phyloP scores from a whole-genome alignment of 2,329 filamentous ascomycete species.

The Ascochyta pisi region DNA sequence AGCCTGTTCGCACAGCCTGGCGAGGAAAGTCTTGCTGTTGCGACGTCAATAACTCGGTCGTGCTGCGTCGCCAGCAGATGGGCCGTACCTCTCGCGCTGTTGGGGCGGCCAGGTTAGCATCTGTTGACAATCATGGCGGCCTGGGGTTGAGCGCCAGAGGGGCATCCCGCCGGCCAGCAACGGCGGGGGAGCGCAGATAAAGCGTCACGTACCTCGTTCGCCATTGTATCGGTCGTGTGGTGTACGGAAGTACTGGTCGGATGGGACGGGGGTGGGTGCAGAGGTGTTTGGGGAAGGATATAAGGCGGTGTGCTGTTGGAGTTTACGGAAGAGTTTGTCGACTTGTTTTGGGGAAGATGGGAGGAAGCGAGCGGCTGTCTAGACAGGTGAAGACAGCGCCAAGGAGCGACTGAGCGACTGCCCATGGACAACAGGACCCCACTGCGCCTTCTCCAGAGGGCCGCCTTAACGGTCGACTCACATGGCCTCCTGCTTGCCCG shows the following conservation, averaged over 20 bases:
- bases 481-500: slow-evolving; percentile 14
- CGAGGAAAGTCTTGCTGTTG: slow-evolving; percentile 89
- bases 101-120: slow-evolving; percentile 45
- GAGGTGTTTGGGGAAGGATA: slow-evolving; percentile 34
- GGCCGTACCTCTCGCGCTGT: slow-evolving; percentile 58
- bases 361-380: slow-evolving; percentile 39
- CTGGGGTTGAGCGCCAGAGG: slow-evolving; percentile 49
- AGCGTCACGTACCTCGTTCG: slow-evolving; percentile 65
- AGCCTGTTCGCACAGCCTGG: slow-evolving; percentile 99
- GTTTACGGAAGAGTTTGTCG: slow-evolving; percentile 32
- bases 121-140: slow-evolving; percentile 39
- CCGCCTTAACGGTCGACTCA: slow-evolving; percentile 23
- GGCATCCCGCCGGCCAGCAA: slow-evolving; percentile 46
- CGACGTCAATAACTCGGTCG: slow-evolving; percentile 36
- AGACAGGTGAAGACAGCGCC: slow-evolving; percentile 22
- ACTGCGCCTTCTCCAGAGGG: slow-evolving; percentile 32
- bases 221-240: slow-evolving; percentile 57
- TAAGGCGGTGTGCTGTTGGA: slow-evolving; percentile 28
- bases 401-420: slow-evolving; percentile 15
- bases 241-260: slow-evolving; percentile 24
- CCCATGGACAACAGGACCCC: slow-evolving; percentile 31
- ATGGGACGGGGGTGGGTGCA: slow-evolving; percentile 27
- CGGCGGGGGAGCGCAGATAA: slow-evolving; percentile 48
- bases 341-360: slow-evolving; percentile 35
- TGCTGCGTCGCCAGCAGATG: slow-evolving; percentile 22